phyloP scores from a whole-genome alignment of 2,329 filamentous ascomycete genomes.

The Diaporthe humulicola region DNA sequence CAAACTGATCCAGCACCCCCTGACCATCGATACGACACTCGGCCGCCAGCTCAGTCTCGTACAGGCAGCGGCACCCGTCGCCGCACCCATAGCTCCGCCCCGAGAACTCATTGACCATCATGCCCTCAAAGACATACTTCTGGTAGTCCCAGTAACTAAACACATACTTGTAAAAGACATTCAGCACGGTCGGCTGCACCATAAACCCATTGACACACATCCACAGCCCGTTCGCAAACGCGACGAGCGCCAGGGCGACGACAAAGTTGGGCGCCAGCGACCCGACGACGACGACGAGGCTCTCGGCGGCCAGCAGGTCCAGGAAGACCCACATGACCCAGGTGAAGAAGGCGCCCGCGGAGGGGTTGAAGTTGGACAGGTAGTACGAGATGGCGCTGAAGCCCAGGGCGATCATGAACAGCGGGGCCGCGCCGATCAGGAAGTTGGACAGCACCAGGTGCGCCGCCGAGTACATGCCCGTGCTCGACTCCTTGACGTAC shows the following conservation, averaged over 20 bases:
- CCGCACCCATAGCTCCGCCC: slow-evolving; percentile 73
- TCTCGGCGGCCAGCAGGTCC: slow-evolving; percentile 85
- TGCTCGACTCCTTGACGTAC: slow-evolving; percentile 83
- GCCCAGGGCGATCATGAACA: slow-evolving; percentile 82
- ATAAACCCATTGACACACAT: slow-evolving; percentile 90
- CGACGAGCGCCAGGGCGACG: slow-evolving; percentile 81
- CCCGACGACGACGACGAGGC: slow-evolving; percentile 82
- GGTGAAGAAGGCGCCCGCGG: slow-evolving; percentile 76
- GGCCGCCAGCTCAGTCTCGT: slow-evolving; percentile 69
- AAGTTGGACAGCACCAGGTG: slow-evolving; percentile 85
- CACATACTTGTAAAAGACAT: slow-evolving; percentile 87
- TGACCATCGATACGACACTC: slow-evolving; percentile 79
- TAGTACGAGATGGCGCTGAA: slow-evolving; percentile 85
- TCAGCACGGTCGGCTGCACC: slow-evolving; percentile 78
- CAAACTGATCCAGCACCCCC: slow-evolving; percentile 78
- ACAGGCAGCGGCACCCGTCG: slow-evolving; percentile 76
- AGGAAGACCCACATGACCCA: slow-evolving; percentile 90
- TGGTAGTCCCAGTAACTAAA: slow-evolving; percentile 94
- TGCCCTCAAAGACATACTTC: slow-evolving; percentile 87
- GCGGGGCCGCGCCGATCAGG: slow-evolving; percentile 82
- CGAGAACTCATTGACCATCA: slow-evolving; percentile 92
- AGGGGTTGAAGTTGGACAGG: slow-evolving; percentile 81
- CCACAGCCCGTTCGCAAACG: slow-evolving; percentile 91
- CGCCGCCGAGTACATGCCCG: slow-evolving; percentile 82
- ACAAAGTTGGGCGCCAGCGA: slow-evolving; percentile 84